phyloP scores from a whole-genome alignment of 352 stramenopile species.

The Globisporangium sylvaticum region DNA sequence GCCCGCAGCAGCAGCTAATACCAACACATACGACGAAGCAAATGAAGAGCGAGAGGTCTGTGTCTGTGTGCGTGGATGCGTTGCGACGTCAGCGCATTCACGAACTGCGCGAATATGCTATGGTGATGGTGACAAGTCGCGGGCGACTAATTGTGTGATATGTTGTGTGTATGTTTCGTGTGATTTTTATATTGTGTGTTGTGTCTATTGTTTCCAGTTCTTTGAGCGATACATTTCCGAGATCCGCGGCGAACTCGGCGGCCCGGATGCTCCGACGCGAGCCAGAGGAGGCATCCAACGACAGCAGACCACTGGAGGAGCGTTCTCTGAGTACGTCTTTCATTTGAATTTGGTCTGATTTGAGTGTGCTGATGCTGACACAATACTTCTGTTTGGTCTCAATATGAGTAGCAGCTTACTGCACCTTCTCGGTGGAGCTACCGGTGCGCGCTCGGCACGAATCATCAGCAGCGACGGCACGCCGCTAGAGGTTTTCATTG shows the following conservation, averaged over 20 bases:
- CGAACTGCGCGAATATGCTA: not conserved
- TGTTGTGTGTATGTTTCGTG: not conserved
- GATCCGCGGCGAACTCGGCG: conserved; percentile 33
- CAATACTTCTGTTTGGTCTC: too few species aligned
- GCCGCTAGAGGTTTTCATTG: conserved; percentile 79
- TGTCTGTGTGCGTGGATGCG: not conserved
- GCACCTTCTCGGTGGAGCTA: conserved; percentile 35
- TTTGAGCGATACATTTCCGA: conserved; percentile 22
- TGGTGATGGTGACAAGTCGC: not conserved
- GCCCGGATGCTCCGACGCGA: conserved; percentile 12
- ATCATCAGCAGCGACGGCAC: conserved; percentile 65
- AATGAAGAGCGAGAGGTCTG: conserved; percentile 16
- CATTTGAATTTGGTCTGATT: not conserved
- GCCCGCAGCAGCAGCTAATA: not conserved
- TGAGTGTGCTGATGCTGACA: not conserved
- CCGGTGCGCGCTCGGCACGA: conserved; percentile 31
- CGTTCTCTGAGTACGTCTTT: conserved; percentile 15
- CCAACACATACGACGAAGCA: not conserved
- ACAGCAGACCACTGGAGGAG: conserved; percentile 5
- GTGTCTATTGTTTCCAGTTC: conserved; percentile 8
- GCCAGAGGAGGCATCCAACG: conserved; percentile 7
- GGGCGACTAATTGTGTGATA: not conserved
- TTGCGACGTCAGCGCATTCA: not conserved
- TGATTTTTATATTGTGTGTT: not conserved
- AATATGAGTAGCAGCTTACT: conserved; percentile 31